phyloP scores from a whole-genome alignment of 2,329 filamentous ascomycete genomes.

The Clonostachys chloroleuca region DNA sequence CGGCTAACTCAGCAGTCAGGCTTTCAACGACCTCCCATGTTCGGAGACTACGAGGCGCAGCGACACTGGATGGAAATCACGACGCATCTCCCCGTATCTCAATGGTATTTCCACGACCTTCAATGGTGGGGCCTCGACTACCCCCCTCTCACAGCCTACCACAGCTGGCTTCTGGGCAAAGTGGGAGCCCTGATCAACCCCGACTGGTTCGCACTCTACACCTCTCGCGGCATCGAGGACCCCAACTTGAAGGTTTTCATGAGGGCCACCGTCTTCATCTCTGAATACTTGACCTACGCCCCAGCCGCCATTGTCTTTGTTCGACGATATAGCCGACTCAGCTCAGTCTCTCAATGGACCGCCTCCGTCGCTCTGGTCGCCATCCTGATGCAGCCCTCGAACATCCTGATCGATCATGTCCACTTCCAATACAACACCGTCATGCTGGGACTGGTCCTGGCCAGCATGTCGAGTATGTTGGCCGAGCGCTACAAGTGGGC shows the following conservation, averaged over 20 bases:
- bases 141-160: conserved; percentile 94
- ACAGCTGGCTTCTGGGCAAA: conserved; percentile 91
- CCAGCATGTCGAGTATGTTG: conserved; percentile 83
- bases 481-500: conserved; percentile 84
- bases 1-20: conserved; percentile 38
- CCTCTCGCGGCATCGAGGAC: conserved; percentile 78
- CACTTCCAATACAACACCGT: conserved; percentile 99
- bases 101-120: conserved; percentile 98
- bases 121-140: conserved; percentile 99
- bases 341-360: conserved; percentile 77
- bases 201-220: conserved; percentile 81
- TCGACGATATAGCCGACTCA: conserved; percentile 71
- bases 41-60: conserved; percentile 96
- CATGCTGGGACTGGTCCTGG: conserved; percentile 88
- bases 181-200: conserved; percentile 77
- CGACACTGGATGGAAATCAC: conserved; percentile 99
- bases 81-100: conserved; percentile 78
- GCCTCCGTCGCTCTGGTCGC: conserved; percentile 81
- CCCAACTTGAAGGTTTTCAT: conserved; percentile 86
- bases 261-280: conserved; percentile 85
- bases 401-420: conserved; percentile 89
- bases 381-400: conserved; percentile 86
- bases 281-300: conserved; percentile 86
- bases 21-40: conserved; percentile 78
- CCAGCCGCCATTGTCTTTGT: conserved; percentile 84